Evolutionary conservation across 441 rosid species (phyloP), one percentile per base, ranked within the genome.

Genomic region (Mallotus japonicus): DNA sequence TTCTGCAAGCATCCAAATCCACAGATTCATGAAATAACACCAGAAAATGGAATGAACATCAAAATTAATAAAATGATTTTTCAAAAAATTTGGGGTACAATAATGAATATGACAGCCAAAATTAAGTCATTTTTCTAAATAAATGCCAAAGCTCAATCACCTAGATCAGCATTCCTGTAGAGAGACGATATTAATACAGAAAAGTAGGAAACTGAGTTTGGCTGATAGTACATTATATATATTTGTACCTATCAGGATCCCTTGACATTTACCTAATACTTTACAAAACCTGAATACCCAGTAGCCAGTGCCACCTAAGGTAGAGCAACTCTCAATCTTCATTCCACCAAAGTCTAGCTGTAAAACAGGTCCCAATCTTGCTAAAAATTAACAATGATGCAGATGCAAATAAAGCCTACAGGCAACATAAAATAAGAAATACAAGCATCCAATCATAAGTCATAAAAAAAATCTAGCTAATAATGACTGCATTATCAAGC

Each of bases 201-300:
- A 28, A 17, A 22, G 16, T 1, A n/a, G 8, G 6, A 57, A 20
- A 20, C 10, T 8, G 32, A 28, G 17, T 7, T 6, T 12, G 42
- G 54, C 61, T n/a, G 58, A 8, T 49, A 47, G 24, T 60, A 28
- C 12, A 49, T n/a, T 9, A 71, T 61, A 62, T 62, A 7, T 37
- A 50, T 8, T 19, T 51, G 58, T 34, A n/a, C 8, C 58, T 40
- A 51, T 51, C 61, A 1, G 42, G 42, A 51, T 20, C 9, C 61
- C 50, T 62, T 62, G 37, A 6, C 50, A 14, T 71, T 62, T 53
- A 37, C 40, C 55, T 37, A 44, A 15, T 40, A 51, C 42, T 64
- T 28, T 55, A 15, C 69, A 72, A 20, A 53, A 63, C 24, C 75
- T 54, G 67, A 62, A 50, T 54, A 17, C 7, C 20, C 17, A 54